Base-by-base conservation (phyloP, 345 rosid genomes). In the Conringia planisiliqua region DNA sequence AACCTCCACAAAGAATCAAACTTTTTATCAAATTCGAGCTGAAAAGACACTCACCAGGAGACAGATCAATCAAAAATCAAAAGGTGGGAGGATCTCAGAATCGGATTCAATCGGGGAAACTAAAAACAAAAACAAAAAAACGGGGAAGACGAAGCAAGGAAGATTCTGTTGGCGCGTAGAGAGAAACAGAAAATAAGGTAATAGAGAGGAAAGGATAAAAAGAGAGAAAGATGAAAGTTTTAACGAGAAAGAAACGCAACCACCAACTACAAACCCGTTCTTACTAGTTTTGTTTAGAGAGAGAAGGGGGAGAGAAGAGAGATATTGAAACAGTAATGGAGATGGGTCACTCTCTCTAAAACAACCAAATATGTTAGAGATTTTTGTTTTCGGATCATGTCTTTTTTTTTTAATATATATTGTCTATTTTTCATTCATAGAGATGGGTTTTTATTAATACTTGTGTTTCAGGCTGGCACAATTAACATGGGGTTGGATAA, bases 181-280 rank as follows among this genome's bases (percentile, higher is more conserved):
- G 30, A 69, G 55, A 22, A 68, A 33, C 47, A 22, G 18, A 18
- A 17, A 43, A 43, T 29, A 62, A 38, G 62, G 4, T 66, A 47
- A 4, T 7, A 10, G 30, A 33, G 13, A 17, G 50, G 51, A 9
- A 44, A 12, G 22, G 18, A 5, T 42, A 0, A 12, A 10, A 3
- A 40, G n/a, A 29, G 10, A 8, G 17, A 13, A 2, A 10, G 50
- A 10, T 10, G 32, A 18, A 10, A 40, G 8, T 43, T 39, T 40
- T 9, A 12, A 38, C 1, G 68, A 83, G 82, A 76, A 78, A 78
- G 68, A 72, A 78, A 80, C 84, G 80, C 81, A 83, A 83, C 82
- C 59, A 83, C 65, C 82, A 81, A 72, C 86, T 68, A 78, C 51
- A 78, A 83, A 83, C 81, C 74, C 82, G 86, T 76, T 83, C 86